These are phyloP conservation scores for Ganoderma leucocontextum DNA, from an alignment of 1,284 basidiomycete species.

Conservation along the genomic window DNA sequence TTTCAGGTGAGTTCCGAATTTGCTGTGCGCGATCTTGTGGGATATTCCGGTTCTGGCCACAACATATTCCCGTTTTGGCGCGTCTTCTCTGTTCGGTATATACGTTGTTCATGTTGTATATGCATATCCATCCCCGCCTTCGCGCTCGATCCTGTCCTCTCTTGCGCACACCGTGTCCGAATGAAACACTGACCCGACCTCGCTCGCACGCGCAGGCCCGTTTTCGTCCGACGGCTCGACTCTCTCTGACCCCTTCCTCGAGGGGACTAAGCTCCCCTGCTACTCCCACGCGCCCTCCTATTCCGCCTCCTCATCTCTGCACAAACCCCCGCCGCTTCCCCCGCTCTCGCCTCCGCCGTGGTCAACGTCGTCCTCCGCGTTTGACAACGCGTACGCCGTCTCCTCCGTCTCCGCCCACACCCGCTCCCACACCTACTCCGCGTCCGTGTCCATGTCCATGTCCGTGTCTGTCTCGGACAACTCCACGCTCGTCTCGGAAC, in stretches of 20 bases:
- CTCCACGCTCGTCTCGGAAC: slow-evolving; percentile 2
- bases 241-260: neutral
- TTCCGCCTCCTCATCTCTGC: neutral
- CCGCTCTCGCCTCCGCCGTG: neutral
- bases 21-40: neutral
- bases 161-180: neutral
- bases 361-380: slow-evolving; percentile 3
- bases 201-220: neutral
- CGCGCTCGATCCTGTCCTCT: neutral
- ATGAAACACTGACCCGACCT: neutral
- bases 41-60: too few relatives aligned
- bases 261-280: neutral
- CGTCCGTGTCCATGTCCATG: neutral
- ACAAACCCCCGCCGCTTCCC: neutral
- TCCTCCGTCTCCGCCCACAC: neutral
- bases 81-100: too few relatives aligned
- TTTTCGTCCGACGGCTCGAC: neutral
- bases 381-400: neutral
- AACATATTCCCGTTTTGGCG: too few relatives aligned
- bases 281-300: neutral
- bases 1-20: neutral
- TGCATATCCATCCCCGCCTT: neutral
- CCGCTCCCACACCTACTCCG: neutral
- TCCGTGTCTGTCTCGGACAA: neutral
- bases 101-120: too few relatives aligned